phyloP scores from a whole-genome alignment of 1,139 yeast genomes.

The Kodamaea sp. region DNA sequence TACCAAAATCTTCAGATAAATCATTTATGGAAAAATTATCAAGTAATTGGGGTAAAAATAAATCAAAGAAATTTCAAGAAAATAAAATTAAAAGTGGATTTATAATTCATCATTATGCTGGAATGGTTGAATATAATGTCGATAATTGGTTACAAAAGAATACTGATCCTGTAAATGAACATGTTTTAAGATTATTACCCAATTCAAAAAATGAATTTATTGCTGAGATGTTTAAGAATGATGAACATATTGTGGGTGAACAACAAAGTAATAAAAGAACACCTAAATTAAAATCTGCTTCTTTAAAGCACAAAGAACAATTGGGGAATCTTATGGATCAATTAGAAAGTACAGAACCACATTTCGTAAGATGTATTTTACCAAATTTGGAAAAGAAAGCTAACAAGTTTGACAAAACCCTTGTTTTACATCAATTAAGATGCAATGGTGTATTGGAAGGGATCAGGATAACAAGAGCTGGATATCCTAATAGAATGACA shows the following conservation, averaged over 20 bases:
- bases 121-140: slow-evolving; percentile 86
- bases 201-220: slow-evolving; percentile 54
- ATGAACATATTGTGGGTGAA: slow-evolving; percentile 17
- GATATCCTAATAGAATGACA: slow-evolving; percentile 88
- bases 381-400: slow-evolving; percentile 82
- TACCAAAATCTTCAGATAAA: slow-evolving; percentile 84
- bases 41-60: slow-evolving; percentile 56
- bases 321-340: slow-evolving; percentile 68
- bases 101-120: slow-evolving; percentile 88
- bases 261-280: slow-evolving; percentile 11
- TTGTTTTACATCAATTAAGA: slow-evolving; percentile 84
- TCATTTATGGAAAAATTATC: slow-evolving; percentile 81
- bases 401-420: slow-evolving; percentile 62
- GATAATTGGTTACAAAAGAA: slow-evolving; percentile 95
- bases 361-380: slow-evolving; percentile 91
- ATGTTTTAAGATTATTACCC: slow-evolving; percentile 55
- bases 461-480: slow-evolving; percentile 93
- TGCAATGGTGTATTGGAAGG: slow-evolving; percentile 99
- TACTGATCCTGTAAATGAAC: slow-evolving; percentile 87
- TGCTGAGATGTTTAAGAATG: slow-evolving; percentile 24
- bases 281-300: slow-evolving; percentile 67
- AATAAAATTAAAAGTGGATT: slow-evolving; percentile 71
- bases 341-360: slow-evolving; percentile 82
- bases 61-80: slow-evolving; percentile 59
- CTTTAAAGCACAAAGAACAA: slow-evolving; percentile 84